phyloP scores from a whole-genome alignment of 1,139 yeast species.

The Protomyces gravidus region DNA sequence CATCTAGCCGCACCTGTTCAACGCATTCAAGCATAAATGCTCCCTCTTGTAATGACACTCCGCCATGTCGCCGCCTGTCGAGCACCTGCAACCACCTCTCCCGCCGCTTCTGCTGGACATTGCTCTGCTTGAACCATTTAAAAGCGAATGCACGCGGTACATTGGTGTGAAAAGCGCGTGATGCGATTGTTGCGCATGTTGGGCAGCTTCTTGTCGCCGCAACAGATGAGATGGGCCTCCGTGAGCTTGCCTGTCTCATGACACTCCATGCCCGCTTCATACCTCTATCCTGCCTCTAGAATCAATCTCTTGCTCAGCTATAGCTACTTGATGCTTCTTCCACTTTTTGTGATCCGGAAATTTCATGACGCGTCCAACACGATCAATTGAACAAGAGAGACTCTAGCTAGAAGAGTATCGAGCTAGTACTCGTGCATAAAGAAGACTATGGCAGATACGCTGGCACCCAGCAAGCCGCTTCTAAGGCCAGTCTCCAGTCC shows the following conservation, averaged over 20 bases:
- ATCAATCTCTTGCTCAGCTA: too few species aligned
- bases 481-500: constrained; percentile 2
- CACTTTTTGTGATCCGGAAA: background rate
- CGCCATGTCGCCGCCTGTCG: background rate
- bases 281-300: background rate
- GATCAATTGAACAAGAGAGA: background rate
- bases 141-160: constrained; percentile 1
- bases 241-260: background rate
- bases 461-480: constrained; percentile 8
- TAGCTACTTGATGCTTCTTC: background rate
- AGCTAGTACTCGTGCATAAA: too few species aligned
- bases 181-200: background rate
- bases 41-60: constrained; percentile 1
- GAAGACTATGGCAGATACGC: background rate
- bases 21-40: constrained; percentile 2
- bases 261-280: background rate
- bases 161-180: background rate
- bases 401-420: background rate
- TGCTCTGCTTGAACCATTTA: constrained; percentile 19
- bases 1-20: background rate
- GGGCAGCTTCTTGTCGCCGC: background rate
- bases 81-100: constrained; percentile 2
- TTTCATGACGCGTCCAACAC: background rate
- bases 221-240: background rate
- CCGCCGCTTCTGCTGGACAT: constrained; percentile 1